A percentile compares a stretch with the other conserved stretches of the same genome.
phyloP scores from a whole-genome alignment of 1,139 yeast species.

The Lipomyces yarrowii region DNA sequence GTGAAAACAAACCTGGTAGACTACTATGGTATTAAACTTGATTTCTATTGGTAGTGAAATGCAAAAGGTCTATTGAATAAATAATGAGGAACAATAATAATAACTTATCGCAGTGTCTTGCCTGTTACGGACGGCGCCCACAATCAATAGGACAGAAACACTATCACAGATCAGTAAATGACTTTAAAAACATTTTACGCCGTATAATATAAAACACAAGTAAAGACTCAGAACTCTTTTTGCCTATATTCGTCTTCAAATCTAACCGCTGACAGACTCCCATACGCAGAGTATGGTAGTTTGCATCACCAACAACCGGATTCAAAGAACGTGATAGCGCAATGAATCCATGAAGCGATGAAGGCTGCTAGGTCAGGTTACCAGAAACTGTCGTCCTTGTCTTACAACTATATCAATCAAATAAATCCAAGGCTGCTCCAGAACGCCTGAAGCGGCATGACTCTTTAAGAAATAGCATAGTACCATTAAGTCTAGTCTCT shows the following conservation, averaged over 20 bases:
- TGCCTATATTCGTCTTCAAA: conserved; percentile 1
- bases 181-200: background rate
- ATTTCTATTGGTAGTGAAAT: background rate
- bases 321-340: background rate
- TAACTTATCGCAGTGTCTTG: background rate
- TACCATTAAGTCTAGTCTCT: background rate
- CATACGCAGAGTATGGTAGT: background rate
- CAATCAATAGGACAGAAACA: background rate
- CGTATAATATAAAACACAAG: background rate
- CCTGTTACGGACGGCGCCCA: background rate
- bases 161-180: background rate
- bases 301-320: conserved; percentile 5
- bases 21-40: background rate
- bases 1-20: background rate
- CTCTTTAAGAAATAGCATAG: background rate
- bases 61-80: background rate
- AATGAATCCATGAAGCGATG: background rate
- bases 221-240: conserved; percentile 12
- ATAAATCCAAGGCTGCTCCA: background rate
- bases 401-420: background rate
- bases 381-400: conserved; percentile 23
- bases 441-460: background rate
- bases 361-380: conserved; percentile 15
- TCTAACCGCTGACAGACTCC: background rate
- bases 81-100: background rate